Evolutionary conservation across 768 basidiomycete species (phyloP).

Genomic region (Hirschioporus abietinus): DNA sequence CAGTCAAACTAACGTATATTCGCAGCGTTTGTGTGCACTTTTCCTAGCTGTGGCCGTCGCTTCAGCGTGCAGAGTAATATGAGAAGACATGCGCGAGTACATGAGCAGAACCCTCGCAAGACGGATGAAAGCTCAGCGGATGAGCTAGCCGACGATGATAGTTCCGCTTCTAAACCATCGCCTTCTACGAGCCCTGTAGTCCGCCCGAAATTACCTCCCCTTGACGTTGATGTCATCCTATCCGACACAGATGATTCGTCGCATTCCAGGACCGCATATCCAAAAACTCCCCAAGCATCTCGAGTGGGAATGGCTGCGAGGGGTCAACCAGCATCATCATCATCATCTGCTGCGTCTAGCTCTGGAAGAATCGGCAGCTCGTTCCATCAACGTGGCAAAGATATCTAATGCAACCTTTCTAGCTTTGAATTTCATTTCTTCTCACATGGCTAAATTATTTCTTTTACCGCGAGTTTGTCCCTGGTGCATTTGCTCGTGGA

Average conservation of each 20-base stretch:
- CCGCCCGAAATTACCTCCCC: conserved; percentile 10
- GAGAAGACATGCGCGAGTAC: conserved; percentile 79
- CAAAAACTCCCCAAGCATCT: not conserved
- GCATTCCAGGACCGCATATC: not conserved
- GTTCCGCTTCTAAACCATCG: not conserved
- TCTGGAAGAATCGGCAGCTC: not conserved
- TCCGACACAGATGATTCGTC: not conserved
- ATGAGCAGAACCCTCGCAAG: conserved; percentile 32
- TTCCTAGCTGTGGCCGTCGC: conserved; percentile 69
- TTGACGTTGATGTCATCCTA: not conserved
- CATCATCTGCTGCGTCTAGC: not conserved
- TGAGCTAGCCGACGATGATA: conserved; percentile 36
- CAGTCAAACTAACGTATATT: conserved; percentile 13
- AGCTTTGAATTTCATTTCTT: not conserved
- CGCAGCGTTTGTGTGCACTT: conserved; percentile 70
- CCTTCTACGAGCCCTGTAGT: conserved; percentile 6
- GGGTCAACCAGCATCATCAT: not conserved
- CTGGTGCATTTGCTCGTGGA: not conserved
- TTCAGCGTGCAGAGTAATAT: conserved; percentile 89
- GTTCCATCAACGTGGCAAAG: not conserved
- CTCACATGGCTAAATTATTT: not conserved
- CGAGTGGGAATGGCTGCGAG: not conserved
- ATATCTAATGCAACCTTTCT: not conserved
- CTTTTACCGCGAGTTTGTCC: not conserved
- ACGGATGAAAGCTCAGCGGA: conserved; percentile 39